These are phyloP conservation scores for Dacryopinax spathularia DNA, from an alignment of 768 basidiomycete species.

Conservation along the genomic window DNA sequence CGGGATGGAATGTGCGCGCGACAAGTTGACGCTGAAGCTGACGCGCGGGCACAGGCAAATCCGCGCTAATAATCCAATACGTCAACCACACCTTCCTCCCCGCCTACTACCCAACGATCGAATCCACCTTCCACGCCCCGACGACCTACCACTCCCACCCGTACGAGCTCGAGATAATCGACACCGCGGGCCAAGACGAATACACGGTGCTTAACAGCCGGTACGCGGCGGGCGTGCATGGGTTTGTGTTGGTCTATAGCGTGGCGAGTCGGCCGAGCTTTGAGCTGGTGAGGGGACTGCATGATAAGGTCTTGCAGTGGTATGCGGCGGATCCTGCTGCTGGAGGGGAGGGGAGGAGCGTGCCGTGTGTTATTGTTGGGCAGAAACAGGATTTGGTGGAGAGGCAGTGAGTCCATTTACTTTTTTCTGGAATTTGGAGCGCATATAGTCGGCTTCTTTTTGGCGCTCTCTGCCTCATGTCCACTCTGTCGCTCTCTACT, in stretches of 20 bases:
- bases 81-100: conserved; percentile 86
- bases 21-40: too few species aligned
- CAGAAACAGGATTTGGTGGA: conserved; percentile 70
- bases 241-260: conserved; percentile 90
- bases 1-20: too few species aligned
- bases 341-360: conserved; percentile 53
- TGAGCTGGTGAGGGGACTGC: conserved; percentile 85
- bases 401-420: conserved; percentile 40
- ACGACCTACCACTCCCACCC: conserved; percentile 77
- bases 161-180: conserved; percentile 93
- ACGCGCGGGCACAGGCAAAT: conserved; percentile 60
- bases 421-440: too few species aligned
- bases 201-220: conserved; percentile 89
- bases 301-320: conserved; percentile 86
- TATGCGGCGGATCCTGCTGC: too few species aligned
- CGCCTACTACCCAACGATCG: conserved; percentile 90
- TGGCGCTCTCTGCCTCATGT: too few species aligned
- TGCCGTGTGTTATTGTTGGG: conserved; percentile 90
- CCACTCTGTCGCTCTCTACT: too few species aligned
- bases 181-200: conserved; percentile 97
- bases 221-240: conserved; percentile 93
- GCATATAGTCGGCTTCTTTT: too few species aligned
- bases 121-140: conserved; percentile 71
- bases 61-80: conserved; percentile 83
- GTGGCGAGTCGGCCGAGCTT: conserved; percentile 84